Conservation (phyloP, 208 protist species). For the Herpetomonas tarakana region DNA sequence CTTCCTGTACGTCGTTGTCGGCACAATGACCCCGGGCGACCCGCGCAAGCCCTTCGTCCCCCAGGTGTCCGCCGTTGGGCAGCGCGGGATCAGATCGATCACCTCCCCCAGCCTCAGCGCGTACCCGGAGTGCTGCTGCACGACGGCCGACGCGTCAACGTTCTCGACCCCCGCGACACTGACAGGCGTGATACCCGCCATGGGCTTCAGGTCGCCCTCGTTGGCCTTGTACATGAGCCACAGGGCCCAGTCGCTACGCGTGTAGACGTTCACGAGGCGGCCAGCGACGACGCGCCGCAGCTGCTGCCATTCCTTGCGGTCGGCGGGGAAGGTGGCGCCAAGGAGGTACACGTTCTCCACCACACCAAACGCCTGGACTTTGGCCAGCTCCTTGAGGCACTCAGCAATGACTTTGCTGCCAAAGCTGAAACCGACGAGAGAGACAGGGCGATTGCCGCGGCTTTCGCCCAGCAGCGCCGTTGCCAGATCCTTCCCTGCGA, state of each 20-base stretch:
- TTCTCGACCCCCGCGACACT: conserved; percentile 85
- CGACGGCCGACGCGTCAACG: conserved; percentile 64
- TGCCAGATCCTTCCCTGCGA: conserved; percentile 79
- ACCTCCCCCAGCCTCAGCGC: conserved; percentile 50
- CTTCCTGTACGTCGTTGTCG: conserved; percentile 15
- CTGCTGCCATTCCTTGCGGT: conserved; percentile 45
- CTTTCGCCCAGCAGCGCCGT: conserved; percentile 50
- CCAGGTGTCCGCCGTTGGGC: conserved; percentile 43
- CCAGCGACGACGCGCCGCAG: conserved; percentile 77
- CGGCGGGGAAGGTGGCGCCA: conserved; percentile 56
- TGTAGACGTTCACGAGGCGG: conserved; percentile 87
- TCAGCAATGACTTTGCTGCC: conserved; percentile 80
- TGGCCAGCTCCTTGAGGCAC: conserved; percentile 68
- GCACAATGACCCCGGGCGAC: conserved; percentile 53
- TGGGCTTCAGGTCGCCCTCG: conserved; percentile 62
- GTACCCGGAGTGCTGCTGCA: conserved; percentile 61
- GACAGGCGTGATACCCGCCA: conserved; percentile 71
- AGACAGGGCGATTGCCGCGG: conserved; percentile 77
- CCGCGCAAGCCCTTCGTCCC: conserved; percentile 33
- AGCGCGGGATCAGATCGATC: conserved; percentile 38
- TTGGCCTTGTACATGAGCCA: conserved; percentile 78
- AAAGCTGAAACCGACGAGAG: conserved; percentile 86
- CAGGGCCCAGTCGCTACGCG: conserved; percentile 76
- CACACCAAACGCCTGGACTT: conserved; percentile 48
- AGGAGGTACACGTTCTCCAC: conserved; percentile 88